Evolutionary conservation across 1,139 yeast species (phyloP), one percentile per base, ranked within the genome.

Genomic region (Candida mesenterica): DNA sequence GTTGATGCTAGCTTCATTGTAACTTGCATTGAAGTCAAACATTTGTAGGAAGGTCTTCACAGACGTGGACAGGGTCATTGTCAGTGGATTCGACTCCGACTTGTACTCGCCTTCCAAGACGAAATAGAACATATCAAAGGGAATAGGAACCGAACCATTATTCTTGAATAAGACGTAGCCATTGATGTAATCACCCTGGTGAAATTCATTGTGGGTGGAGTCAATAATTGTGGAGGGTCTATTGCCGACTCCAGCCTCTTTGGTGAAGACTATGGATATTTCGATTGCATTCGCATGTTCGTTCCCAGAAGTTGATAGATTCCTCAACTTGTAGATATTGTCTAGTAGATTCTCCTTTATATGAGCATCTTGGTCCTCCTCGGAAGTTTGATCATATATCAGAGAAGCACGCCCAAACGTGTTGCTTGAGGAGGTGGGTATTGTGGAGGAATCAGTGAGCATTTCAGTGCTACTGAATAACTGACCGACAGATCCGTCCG

Each of bases 11-110:
- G 56, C 62, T 23, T 50, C 52, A 40, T 61, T 60, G 61, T 62
- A 68, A 25, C 69, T 60, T 2, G 71, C 74, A 27, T 58, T 53
- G 38, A 68, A 67, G 43, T 69, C 75, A 46, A 62, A 65, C 74
- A 69, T 68, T 40, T 69, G 70, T 41, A 69, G 49, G 38, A 62
- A 62, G 36, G 56, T 60, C 28, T 49, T 50, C 25, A 49, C 34
- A 17, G 42, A 44, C 3, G 49, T 43, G 10, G 10, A 7, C 10
- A 10, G 10, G 23, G 7, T 19, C 23, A 7, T 19, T 7, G 10
- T 7, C 23, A 10, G 7, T 10, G 53, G 59, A n/a, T n/a, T n/a
- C 10, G 37, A 42, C 22, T 15, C 13, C 2, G 16, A 12, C 12
- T 25, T 30, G 30, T 29, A 24, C 17, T 3, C 53, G 1, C 75